These are phyloP conservation scores for Phytophthora foliorum DNA, from an alignment of 352 stramenopile genomes.

Conservation along the genomic window DNA sequence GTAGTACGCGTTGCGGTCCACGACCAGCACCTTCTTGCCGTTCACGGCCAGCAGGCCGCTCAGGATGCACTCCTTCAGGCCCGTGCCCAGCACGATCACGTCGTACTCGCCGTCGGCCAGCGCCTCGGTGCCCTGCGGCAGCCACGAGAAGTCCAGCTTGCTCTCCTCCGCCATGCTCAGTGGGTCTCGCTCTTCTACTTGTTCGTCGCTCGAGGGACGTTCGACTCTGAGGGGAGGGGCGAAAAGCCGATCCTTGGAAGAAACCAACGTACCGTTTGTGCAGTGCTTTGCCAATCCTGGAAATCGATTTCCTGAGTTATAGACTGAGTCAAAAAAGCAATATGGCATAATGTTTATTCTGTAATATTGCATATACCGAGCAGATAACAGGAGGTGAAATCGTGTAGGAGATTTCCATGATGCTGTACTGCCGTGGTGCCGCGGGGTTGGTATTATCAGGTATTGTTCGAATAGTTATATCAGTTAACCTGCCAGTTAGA, in stretches of 20 bases:
- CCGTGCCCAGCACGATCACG: conserved; percentile 99
- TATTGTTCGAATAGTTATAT: no score
- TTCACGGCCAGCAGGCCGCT: conserved; percentile 96
- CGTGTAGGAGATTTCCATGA: no score
- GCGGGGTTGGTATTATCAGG: no score
- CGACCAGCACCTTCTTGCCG: conserved; percentile 97
- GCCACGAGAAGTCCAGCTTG: conserved; percentile 93
- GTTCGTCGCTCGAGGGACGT: conserved; percentile 9
- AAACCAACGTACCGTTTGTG: no score
- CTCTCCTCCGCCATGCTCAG: conserved; percentile 68
- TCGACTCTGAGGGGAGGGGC: conserved; percentile 30
- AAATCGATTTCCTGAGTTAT: no score
- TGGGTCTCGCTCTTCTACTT: conserved; percentile 10
- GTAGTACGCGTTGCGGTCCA: conserved; percentile 99
- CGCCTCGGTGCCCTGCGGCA: conserved; percentile 94
- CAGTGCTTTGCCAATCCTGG: no score
- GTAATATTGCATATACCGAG: no score
- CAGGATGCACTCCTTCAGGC: conserved; percentile 99
- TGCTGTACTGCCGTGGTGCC: no score
- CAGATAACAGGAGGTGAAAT: no score
- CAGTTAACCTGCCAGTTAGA: no score
- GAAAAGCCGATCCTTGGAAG: conserved; percentile 24
- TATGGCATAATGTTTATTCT: background rate
- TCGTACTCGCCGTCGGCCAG: conserved; percentile 99
- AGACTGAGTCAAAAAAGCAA: no score